Conservation (phyloP, 2,329 filamentous ascomycete genomes). For the Epichloe elymi region DNA sequence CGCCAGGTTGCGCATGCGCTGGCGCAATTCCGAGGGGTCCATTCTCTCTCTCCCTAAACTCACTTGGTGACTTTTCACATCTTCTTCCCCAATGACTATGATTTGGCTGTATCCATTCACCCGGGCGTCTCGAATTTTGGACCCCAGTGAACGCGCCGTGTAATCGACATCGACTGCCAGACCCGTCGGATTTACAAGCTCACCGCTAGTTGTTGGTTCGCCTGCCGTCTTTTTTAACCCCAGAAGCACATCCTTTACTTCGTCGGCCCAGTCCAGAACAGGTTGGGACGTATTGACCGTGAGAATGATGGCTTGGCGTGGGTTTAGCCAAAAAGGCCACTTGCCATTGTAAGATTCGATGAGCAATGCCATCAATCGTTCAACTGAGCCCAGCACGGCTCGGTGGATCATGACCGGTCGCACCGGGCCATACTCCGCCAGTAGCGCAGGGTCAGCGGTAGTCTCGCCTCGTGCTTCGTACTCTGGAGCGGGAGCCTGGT, state of each 20-base stretch:
- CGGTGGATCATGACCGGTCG: constrained; percentile 71
- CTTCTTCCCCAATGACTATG: constrained; percentile 55
- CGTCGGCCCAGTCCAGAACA: constrained; percentile 36
- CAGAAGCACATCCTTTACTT: constrained; percentile 35
- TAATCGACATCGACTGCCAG: constrained; percentile 60
- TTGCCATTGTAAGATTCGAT: constrained; percentile 71
- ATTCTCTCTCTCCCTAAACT: constrained; percentile 27
- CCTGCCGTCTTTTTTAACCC: constrained; percentile 26
- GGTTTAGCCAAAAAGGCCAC: constrained; percentile 79
- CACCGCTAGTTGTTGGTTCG: constrained; percentile 25
- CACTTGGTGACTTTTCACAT: constrained; percentile 46
- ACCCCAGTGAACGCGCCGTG: constrained; percentile 45
- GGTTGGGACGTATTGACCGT: constrained; percentile 52
- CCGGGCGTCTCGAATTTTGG: constrained; percentile 63
- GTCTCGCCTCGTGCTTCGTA: constrained; percentile 40
- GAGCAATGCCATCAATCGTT: constrained; percentile 71
- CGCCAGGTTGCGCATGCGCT: constrained; percentile 31
- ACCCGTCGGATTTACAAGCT: constrained; percentile 41
- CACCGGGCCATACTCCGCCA: constrained; percentile 44
- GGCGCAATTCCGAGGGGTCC: constrained; percentile 30
- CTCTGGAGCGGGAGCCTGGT: constrained; percentile 55
- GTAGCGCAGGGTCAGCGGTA: constrained; percentile 32
- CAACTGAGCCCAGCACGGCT: constrained; percentile 71
- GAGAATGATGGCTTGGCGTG: constrained; percentile 61
- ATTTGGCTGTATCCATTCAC: constrained; percentile 60